These are phyloP conservation scores for Talaromyces islandicus DNA, from an alignment of 2,329 filamentous ascomycete species.

Conservation along the genomic window DNA sequence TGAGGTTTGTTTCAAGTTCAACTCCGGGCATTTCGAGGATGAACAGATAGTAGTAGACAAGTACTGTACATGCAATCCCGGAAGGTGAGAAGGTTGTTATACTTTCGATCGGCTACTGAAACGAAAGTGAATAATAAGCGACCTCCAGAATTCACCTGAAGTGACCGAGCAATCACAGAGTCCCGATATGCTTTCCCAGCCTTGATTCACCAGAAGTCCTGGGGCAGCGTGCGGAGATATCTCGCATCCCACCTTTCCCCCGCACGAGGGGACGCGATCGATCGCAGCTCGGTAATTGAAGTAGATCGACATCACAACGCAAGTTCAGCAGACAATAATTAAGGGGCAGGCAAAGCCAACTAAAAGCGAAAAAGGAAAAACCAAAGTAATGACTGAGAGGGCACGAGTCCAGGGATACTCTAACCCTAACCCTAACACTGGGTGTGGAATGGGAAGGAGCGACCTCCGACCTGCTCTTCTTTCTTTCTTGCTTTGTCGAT, in stretches of 20 bases:
- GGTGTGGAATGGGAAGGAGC: neutral
- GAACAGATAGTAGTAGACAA: too few relatives aligned
- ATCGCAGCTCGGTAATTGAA: neutral
- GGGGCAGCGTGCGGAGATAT: neutral
- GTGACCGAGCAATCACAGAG: neutral
- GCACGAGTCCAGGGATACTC: neutral
- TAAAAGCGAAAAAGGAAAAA: neutral
- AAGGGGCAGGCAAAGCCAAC: neutral
- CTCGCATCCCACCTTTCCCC: neutral
- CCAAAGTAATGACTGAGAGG: neutral
- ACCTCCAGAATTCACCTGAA: neutral
- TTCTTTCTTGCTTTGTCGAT: neutral
- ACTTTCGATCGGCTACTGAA: neutral
- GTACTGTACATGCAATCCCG: too few relatives aligned
- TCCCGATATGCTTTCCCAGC: neutral
- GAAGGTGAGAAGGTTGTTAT: neutral
- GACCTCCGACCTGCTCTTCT: neutral
- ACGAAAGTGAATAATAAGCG: neutral
- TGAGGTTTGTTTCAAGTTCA: slow-evolving; percentile 8
- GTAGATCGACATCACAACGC: neutral
- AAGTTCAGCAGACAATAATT: neutral
- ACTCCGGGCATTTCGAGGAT: slow-evolving; percentile 1
- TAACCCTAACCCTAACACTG: neutral
- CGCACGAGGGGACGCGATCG: neutral
- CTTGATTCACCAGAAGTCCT: too few relatives aligned